Percentiles rank a stretch among this genome's conserved stretches.
phyloP scores from a whole-genome alignment of 257 asterid genomes.

The Cinchona pubescens region DNA sequence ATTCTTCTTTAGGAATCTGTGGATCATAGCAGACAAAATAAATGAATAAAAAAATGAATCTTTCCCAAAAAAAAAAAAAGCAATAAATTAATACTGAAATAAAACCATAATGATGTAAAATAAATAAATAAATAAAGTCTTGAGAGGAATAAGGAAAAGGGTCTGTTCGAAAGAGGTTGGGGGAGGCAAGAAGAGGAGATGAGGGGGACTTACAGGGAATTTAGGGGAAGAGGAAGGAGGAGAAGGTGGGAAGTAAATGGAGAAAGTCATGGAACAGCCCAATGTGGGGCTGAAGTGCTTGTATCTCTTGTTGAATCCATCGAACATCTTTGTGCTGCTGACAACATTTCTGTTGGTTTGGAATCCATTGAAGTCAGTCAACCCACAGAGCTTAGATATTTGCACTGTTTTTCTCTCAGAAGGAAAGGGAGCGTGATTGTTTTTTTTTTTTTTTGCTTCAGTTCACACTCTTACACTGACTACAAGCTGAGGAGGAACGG shows the following conservation, averaged over 20 bases:
- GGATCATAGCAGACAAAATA: not conserved
- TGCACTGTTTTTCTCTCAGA: slow-evolving; percentile 14
- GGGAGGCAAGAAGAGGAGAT: not conserved
- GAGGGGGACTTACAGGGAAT: slow-evolving; percentile 53
- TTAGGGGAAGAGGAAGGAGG: slow-evolving; percentile 60
- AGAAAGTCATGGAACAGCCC: slow-evolving; percentile 88
- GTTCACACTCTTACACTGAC: not conserved
- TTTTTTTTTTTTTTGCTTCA: not conserved
- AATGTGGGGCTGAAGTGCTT: slow-evolving; percentile 77
- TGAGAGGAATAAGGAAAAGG: not conserved
- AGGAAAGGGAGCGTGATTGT: not conserved
- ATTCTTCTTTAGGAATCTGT: no score
- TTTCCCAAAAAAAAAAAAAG: not conserved
- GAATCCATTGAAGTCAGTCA: slow-evolving; percentile 34
- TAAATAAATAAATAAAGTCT: not conserved
- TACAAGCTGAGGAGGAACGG: no score
- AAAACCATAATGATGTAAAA: not conserved
- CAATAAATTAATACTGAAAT: not conserved
- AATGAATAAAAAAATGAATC: not conserved
- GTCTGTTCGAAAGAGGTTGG: not conserved
- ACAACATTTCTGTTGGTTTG: slow-evolving; percentile 74
- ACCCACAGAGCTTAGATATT: slow-evolving; percentile 14
- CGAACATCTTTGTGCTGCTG: slow-evolving; percentile 91
- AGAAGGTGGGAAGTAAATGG: slow-evolving; percentile 84
- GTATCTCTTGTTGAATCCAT: slow-evolving; percentile 89